Percentiles rank a stretch among this genome's conserved stretches.
phyloP scores from a whole-genome alignment of 2,329 filamentous ascomycete species.

The Xylaria hypoxylon region DNA sequence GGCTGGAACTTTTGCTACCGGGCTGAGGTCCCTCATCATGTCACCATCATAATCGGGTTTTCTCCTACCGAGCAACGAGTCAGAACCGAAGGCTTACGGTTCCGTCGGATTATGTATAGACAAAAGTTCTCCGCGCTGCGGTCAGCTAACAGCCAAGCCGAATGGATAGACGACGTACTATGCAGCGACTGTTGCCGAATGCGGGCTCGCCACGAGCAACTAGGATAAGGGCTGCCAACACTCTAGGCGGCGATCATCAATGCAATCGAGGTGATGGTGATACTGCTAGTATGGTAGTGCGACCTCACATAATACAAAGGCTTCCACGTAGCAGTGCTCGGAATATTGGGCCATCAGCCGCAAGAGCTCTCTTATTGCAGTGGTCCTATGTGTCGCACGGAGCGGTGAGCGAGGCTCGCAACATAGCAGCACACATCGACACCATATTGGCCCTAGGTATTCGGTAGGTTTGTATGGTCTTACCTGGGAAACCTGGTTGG shows the following conservation, averaged over 20 bases:
- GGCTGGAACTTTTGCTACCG: slow-evolving; percentile 11
- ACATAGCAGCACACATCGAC: neutral
- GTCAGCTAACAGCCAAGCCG: slow-evolving; percentile 20
- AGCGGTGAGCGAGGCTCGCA: slow-evolving; percentile 14
- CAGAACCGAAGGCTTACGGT: slow-evolving; percentile 17
- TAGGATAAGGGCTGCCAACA: slow-evolving; percentile 27
- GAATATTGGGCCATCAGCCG: slow-evolving; percentile 28
- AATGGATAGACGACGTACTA: slow-evolving; percentile 18
- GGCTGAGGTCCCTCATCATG: neutral
- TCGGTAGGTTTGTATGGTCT: slow-evolving; percentile 5
- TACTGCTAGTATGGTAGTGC: slow-evolving; percentile 26
- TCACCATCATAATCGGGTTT: slow-evolving; percentile 1
- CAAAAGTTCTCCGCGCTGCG: slow-evolving; percentile 24
- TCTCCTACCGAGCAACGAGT: slow-evolving; percentile 10
- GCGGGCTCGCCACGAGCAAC: slow-evolving; percentile 32
- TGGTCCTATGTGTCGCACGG: slow-evolving; percentile 12
- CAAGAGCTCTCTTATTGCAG: slow-evolving; percentile 22
- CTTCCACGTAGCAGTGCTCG: slow-evolving; percentile 10
- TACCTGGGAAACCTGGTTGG: slow-evolving; percentile 14
- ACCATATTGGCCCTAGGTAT: neutral
- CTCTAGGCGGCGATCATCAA: slow-evolving; percentile 30
- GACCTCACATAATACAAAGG: slow-evolving; percentile 16
- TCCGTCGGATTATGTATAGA: slow-evolving; percentile 13
- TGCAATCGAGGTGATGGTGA: slow-evolving; percentile 31
- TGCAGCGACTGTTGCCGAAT: slow-evolving; percentile 25